Percentiles rank a stretch among this genome's conserved stretches.
These are phyloP conservation scores for Solanum dulcamara DNA, from an alignment of 257 asterid species.

Conservation along the genomic window DNA sequence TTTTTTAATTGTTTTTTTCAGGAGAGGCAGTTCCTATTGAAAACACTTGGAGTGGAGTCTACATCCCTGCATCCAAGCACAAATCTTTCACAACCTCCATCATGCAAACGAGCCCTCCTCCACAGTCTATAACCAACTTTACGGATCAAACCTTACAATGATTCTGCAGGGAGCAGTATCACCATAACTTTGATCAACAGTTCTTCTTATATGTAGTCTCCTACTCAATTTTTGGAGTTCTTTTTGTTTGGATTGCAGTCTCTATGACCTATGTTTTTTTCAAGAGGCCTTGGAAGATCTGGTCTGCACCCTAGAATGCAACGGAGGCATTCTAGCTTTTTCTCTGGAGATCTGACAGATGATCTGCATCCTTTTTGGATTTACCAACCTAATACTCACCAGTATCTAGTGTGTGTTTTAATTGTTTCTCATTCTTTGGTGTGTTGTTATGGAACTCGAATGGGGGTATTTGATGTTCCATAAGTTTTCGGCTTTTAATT, in stretches of 20 bases:
- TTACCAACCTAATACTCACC: slow-evolving; percentile 38
- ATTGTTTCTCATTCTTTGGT: slow-evolving; percentile 59
- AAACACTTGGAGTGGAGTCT: slow-evolving; percentile 87
- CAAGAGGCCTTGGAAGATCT: slow-evolving; percentile 67
- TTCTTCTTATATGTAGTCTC: slow-evolving; percentile 26
- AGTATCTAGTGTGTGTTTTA: slow-evolving; percentile 24
- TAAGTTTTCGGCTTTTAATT: slow-evolving; percentile 40
- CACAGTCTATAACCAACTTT: slow-evolving; percentile 63
- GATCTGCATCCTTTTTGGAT: slow-evolving; percentile 40
- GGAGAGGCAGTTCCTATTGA: slow-evolving; percentile 91
- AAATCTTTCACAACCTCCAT: slow-evolving; percentile 65
- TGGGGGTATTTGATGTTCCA: slow-evolving; percentile 39
- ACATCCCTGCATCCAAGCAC: slow-evolving; percentile 29
- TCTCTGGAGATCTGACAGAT: slow-evolving; percentile 34
- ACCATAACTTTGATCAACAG: slow-evolving; percentile 18
- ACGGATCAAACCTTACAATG: slow-evolving; percentile 9
- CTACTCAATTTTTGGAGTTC: slow-evolving; percentile 27
- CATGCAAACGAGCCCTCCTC: slow-evolving; percentile 97
- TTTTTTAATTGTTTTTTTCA: slow-evolving; percentile 27
- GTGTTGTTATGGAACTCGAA: slow-evolving; percentile 44
- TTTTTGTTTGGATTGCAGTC: slow-evolving; percentile 48
- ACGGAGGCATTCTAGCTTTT: slow-evolving; percentile 51
- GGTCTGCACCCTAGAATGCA: slow-evolving; percentile 53
- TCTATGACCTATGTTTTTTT: slow-evolving; percentile 57
- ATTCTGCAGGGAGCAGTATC: slow-evolving; percentile 22